A percentile compares a stretch with the other conserved stretches of the same genome.
phyloP scores from a whole-genome alignment of 2,329 filamentous ascomycete species.

The Incumbomyces delicatus region DNA sequence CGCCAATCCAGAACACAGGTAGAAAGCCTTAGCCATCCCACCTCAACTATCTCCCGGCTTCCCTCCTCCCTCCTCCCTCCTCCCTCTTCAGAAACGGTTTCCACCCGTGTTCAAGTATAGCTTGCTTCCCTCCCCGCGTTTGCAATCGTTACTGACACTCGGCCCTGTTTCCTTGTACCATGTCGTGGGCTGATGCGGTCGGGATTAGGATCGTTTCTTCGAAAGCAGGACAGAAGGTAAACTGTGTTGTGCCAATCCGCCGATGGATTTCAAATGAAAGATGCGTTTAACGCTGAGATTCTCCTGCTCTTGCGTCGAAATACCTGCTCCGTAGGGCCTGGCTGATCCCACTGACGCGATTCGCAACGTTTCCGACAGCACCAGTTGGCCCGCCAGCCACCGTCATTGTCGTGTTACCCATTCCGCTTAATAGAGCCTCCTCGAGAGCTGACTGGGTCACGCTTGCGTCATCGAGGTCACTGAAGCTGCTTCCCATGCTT shows the following conservation, averaged over 20 bases:
- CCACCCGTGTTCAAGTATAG: slow-evolving; percentile 10
- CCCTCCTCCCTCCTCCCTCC: slow-evolving; percentile 1
- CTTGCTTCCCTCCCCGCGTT: slow-evolving; percentile 12
- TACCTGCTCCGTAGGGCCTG: slow-evolving; percentile 46
- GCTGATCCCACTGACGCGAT: slow-evolving; percentile 43
- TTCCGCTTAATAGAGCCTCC: slow-evolving; percentile 53
- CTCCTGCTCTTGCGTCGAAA: slow-evolving; percentile 23
- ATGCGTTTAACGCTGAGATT: slow-evolving; percentile 14
- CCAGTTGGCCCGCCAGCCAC: slow-evolving; percentile 8
- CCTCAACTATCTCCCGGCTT: slow-evolving; percentile 47
- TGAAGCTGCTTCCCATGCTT: slow-evolving; percentile 57
- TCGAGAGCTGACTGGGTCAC: slow-evolving; percentile 57
- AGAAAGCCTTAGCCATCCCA: slow-evolving; percentile 50
- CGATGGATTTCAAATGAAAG: too few species aligned
- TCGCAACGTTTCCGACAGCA: slow-evolving; percentile 33
- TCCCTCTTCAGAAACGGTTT: not conserved
- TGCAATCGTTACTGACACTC: slow-evolving; percentile 47
- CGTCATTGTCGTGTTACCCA: slow-evolving; percentile 38
- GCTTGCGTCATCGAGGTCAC: slow-evolving; percentile 55
- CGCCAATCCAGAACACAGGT: slow-evolving; percentile 41
- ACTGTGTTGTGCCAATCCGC: too few species aligned
- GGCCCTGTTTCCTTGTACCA: slow-evolving; percentile 60
- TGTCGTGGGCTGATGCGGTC: too few species aligned
- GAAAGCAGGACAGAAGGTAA: too few species aligned
- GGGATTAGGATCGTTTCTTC: too few species aligned